These are phyloP conservation scores for Penicillium psychrosexuale DNA, from an alignment of 2,329 filamentous ascomycete genomes.

Conservation along the genomic window DNA sequence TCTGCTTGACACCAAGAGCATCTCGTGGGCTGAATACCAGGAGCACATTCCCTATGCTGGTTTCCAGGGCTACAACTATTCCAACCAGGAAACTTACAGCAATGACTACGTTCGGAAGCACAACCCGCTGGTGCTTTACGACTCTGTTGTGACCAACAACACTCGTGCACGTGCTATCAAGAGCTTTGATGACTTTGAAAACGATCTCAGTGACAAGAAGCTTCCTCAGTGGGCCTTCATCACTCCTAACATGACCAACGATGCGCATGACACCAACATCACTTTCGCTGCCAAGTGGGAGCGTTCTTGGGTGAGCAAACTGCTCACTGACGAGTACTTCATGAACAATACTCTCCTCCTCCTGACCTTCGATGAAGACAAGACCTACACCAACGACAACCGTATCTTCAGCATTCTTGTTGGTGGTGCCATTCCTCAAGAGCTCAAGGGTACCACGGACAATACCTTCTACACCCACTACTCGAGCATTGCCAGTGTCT, in stretches of 20 bases:
- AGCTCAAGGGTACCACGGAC: slow-evolving; percentile 66
- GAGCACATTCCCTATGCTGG: slow-evolving; percentile 75
- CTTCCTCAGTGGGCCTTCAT: slow-evolving; percentile 67
- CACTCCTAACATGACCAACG: slow-evolving; percentile 33
- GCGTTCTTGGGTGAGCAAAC: slow-evolving; percentile 64
- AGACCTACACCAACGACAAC: slow-evolving; percentile 66
- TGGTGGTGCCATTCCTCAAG: slow-evolving; percentile 66
- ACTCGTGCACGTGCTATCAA: slow-evolving; percentile 67
- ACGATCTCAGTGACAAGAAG: slow-evolving; percentile 60
- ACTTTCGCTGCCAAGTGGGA: slow-evolving; percentile 68
- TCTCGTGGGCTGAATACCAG: slow-evolving; percentile 71
- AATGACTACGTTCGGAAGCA: slow-evolving; percentile 84
- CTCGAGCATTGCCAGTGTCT: slow-evolving; percentile 64
- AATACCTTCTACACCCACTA: slow-evolving; percentile 70
- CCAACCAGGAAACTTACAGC: slow-evolving; percentile 62
- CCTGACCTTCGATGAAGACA: slow-evolving; percentile 79
- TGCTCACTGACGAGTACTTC: slow-evolving; percentile 67
- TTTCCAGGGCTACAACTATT: slow-evolving; percentile 62
- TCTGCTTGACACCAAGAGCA: slow-evolving; percentile 61
- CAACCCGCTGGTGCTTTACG: slow-evolving; percentile 65
- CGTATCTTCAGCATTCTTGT: slow-evolving; percentile 67
- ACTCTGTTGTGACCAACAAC: slow-evolving; percentile 58
- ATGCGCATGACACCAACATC: slow-evolving; percentile 72
- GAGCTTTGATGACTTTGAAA: slow-evolving; percentile 67
- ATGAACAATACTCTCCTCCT: slow-evolving; percentile 75